phyloP scores from a whole-genome alignment of 768 basidiomycete genomes.

The Leccinum boreale region DNA sequence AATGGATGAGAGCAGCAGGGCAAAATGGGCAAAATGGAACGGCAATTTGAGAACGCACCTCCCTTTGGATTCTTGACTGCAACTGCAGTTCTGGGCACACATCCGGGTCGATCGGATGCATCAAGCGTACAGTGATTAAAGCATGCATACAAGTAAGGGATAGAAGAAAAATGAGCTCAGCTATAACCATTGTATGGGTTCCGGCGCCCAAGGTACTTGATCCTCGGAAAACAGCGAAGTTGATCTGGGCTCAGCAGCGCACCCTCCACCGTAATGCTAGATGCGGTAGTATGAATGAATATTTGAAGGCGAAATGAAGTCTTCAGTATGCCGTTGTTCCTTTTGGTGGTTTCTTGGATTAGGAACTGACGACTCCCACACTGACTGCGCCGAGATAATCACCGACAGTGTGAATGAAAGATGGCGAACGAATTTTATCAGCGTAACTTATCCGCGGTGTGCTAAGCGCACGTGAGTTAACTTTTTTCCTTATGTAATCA shows the following conservation, averaged over 20 bases:
- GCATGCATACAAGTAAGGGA: neutral
- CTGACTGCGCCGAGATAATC: neutral
- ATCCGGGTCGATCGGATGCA: neutral
- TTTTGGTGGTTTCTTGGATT: neutral
- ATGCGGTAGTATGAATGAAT: neutral
- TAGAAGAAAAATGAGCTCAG: neutral
- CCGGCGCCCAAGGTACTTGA: slow-evolving; percentile 5
- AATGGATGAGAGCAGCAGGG: neutral
- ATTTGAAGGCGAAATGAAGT: slow-evolving; percentile 6
- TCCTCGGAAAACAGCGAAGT: slow-evolving; percentile 10
- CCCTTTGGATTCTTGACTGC: neutral
- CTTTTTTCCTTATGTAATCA: neutral
- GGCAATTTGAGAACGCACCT: neutral
- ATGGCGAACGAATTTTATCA: neutral
- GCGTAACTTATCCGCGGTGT: neutral
- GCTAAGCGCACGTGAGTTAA: slow-evolving; percentile 10
- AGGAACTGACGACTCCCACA: neutral
- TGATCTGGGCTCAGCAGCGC: neutral
- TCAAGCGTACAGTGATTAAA: neutral
- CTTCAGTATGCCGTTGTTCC: neutral
- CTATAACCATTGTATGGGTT: neutral
- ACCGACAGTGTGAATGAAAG: neutral
- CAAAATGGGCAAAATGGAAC: neutral
- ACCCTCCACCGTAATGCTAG: neutral
- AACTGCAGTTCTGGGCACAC: neutral